These are phyloP conservation scores for Dendrobium huoshanense DNA, from an alignment of 106 monocot genomes.

Conservation along the genomic window DNA sequence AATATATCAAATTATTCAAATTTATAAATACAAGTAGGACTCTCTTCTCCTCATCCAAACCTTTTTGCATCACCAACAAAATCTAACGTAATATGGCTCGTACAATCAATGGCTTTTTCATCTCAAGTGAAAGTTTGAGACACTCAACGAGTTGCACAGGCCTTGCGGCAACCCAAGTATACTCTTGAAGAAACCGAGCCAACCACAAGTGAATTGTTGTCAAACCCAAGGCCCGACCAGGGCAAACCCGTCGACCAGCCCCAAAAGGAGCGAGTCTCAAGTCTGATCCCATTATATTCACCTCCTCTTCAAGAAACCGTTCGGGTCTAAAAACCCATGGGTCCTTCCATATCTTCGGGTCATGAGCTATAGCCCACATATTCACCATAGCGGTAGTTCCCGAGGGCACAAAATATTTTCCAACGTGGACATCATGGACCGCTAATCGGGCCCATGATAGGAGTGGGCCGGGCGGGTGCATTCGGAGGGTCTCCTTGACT, in stretches of 20 bases:
- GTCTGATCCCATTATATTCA: constrained; percentile 34
- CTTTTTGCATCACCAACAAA: too few species aligned
- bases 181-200: constrained; percentile 34
- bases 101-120: constrained; percentile 28
- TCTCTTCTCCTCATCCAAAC: too few species aligned
- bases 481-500: constrained; percentile 24
- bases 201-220: constrained; percentile 33
- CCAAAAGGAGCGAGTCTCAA: constrained; percentile 42
- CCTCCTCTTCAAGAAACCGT: constrained; percentile 25
- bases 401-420: constrained; percentile 13
- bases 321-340: constrained; percentile 26
- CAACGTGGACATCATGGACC: constrained; percentile 25
- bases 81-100: too few species aligned
- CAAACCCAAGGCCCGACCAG: constrained; percentile 27
- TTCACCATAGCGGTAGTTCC: constrained; percentile 47
- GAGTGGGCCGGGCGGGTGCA: constrained; percentile 44
- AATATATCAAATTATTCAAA: too few species aligned
- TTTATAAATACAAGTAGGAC: too few species aligned
- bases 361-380: constrained; percentile 42
- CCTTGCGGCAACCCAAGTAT: constrained; percentile 10
- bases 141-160: constrained; percentile 24
- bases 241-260: constrained; percentile 34
- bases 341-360: constrained; percentile 22
- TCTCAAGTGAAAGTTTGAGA: constrained; percentile 38
- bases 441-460: constrained; percentile 45